Conservation (phyloP, 345 rosid species). For the Diplotaxis tenuifolia region DNA sequence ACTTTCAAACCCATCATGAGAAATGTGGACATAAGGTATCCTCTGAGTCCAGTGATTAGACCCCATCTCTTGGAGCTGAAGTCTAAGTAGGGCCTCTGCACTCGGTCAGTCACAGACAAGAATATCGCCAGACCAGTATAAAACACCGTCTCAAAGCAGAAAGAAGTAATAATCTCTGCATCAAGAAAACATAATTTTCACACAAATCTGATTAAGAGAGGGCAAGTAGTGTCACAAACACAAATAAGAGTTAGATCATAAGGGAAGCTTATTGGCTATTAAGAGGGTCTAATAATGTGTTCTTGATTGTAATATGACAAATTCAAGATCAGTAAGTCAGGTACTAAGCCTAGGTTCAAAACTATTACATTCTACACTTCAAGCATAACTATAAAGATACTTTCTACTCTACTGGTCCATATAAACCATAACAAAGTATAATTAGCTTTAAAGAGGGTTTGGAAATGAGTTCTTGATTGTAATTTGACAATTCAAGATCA, state of each 20-base stretch:
- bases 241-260: neutral
- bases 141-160: conserved; percentile 62
- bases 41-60: conserved; percentile 76
- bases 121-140: conserved; percentile 73
- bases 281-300: neutral
- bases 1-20: conserved; percentile 66
- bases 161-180: conserved; percentile 66
- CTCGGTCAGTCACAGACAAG: conserved; percentile 53
- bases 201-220: neutral
- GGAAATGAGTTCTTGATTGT: neutral
- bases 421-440: too few species aligned
- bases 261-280: neutral
- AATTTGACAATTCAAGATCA: neutral
- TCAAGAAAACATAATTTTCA: neutral
- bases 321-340: neutral
- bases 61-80: conserved; percentile 87
- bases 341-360: neutral
- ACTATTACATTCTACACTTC: neutral
- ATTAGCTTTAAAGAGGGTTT: neutral
- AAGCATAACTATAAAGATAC: neutral
- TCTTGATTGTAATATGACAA: neutral
- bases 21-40: conserved; percentile 64
- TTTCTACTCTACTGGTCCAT: neutral
- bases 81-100: conserved; percentile 81
- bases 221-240: neutral